A percentile compares a stretch with the other conserved stretches of the same genome.
Conservation (phyloP, 1,284 basidiomycete species). For the Chalciporus sp. region DNA sequence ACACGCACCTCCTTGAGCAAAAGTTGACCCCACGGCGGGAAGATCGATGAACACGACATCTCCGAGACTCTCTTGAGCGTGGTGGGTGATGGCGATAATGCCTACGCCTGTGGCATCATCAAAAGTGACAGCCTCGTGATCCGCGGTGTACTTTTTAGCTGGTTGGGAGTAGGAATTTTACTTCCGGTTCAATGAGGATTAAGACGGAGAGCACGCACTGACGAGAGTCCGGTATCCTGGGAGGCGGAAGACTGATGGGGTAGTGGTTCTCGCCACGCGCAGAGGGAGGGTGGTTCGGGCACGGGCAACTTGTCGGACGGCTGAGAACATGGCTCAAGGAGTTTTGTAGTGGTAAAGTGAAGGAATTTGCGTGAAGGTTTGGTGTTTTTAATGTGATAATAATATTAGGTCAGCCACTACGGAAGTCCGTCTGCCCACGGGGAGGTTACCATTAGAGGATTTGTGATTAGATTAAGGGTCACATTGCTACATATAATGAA, state of each 20-base stretch:
- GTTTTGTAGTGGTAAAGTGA: background rate
- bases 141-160: conserved; percentile 86
- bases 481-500: too few species aligned
- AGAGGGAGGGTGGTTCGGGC: conserved; percentile 10
- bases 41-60: conserved; percentile 99
- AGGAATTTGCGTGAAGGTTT: background rate
- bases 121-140: conserved; percentile 89
- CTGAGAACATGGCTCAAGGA: conserved; percentile 24
- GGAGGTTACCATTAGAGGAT: too few species aligned
- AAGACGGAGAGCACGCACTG: conserved; percentile 23
- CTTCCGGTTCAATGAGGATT: background rate
- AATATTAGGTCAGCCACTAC: conserved; percentile 26
- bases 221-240: conserved; percentile 29
- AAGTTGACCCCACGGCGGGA: conserved; percentile 67
- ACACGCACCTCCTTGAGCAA: conserved; percentile 78
- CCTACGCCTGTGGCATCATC: conserved; percentile 84
- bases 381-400: conserved; percentile 4
- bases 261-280: conserved; percentile 1
- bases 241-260: conserved; percentile 4
- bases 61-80: conserved; percentile 85
- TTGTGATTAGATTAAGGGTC: too few species aligned
- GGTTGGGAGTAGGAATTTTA: conserved; percentile 6
- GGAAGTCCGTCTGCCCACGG: background rate
- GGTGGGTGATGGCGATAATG: conserved; percentile 88
- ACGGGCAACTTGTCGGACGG: conserved; percentile 25